Conservation (phyloP, 2,329 filamentous ascomycete genomes). For the Arthroderma sp. region DNA sequence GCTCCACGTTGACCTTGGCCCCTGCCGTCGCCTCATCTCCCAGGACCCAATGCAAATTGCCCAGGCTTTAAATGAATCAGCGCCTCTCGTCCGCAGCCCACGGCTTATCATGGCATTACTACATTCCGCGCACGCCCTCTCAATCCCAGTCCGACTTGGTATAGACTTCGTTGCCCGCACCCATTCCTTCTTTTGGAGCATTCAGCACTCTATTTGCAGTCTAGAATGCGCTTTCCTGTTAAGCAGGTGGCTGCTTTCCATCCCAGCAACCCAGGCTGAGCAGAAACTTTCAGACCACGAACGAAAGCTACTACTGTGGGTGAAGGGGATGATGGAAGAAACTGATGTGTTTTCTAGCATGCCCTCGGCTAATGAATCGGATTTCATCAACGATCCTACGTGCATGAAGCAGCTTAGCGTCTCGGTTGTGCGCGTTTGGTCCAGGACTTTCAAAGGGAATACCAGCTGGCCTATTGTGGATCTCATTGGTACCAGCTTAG, state of each 20-base stretch:
- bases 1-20: constrained; percentile 35
- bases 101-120: constrained; percentile 38
- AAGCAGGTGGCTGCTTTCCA: constrained; percentile 34
- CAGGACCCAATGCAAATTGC: constrained; percentile 37
- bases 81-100: constrained; percentile 31
- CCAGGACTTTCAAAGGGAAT: constrained; percentile 34
- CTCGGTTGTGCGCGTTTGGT: constrained; percentile 36
- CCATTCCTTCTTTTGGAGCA: constrained; percentile 43
- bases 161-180: constrained; percentile 41
- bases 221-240: constrained; percentile 40
- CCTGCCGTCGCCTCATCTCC: constrained; percentile 34
- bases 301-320: constrained; percentile 34
- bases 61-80: constrained; percentile 30
- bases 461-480: constrained; percentile 38
- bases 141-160: constrained; percentile 41
- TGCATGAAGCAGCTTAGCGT: constrained; percentile 35
- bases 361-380: constrained; percentile 25
- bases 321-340: constrained; percentile 38
- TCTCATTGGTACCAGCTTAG: constrained; percentile 33
- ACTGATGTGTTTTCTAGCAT: constrained; percentile 33
- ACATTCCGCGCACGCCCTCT: constrained; percentile 42
- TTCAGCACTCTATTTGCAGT: constrained; percentile 42
- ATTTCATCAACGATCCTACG: constrained; percentile 30
- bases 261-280: constrained; percentile 30
- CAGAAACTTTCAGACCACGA: constrained; percentile 35